phyloP scores from a whole-genome alignment of 1,284 basidiomycete species.

The Cryptococcus jaspeensis region DNA sequence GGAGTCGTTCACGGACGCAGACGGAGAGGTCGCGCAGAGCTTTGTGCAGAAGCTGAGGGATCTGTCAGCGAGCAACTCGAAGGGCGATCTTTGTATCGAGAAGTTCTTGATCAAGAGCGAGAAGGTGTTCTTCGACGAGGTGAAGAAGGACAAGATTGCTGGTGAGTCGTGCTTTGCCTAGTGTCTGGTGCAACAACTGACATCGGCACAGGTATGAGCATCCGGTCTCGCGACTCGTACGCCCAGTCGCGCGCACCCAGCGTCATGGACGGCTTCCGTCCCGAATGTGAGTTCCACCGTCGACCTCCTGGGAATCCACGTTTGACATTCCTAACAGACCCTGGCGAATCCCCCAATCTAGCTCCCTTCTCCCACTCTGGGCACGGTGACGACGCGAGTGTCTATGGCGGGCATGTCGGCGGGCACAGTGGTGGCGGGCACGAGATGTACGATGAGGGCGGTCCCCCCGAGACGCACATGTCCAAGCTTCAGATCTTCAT shows the following conservation, averaged over 20 bases:
- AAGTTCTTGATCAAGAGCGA: slow-evolving; percentile 85
- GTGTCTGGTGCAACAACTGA: not conserved
- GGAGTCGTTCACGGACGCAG: slow-evolving; percentile 86
- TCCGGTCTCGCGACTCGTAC: slow-evolving; percentile 69
- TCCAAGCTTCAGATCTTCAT: slow-evolving; percentile 75
- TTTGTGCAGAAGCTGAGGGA: slow-evolving; percentile 81
- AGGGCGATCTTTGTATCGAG: slow-evolving; percentile 85
- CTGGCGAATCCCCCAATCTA: slow-evolving; percentile 38
- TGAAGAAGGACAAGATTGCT: slow-evolving; percentile 75
- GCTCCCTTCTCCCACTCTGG: slow-evolving; percentile 57
- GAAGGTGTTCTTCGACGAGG: slow-evolving; percentile 85
- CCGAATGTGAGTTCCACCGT: slow-evolving; percentile 60
- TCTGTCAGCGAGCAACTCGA: slow-evolving; percentile 80
- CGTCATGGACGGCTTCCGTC: slow-evolving; percentile 66
- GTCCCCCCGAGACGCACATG: slow-evolving; percentile 63
- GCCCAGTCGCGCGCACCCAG: slow-evolving; percentile 55
- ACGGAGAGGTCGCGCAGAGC: slow-evolving; percentile 82
- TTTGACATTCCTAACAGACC: slow-evolving; percentile 20
- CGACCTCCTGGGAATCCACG: not conserved
- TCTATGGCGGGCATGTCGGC: not conserved
- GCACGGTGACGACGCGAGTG: slow-evolving; percentile 34
- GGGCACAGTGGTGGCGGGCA: slow-evolving; percentile 58
- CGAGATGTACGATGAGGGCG: slow-evolving; percentile 55
- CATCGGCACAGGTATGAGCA: slow-evolving; percentile 36
- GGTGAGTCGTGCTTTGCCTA: slow-evolving; percentile 18